Conservation (phyloP, 83 land plant genomes). For the Thuja plicata region DNA sequence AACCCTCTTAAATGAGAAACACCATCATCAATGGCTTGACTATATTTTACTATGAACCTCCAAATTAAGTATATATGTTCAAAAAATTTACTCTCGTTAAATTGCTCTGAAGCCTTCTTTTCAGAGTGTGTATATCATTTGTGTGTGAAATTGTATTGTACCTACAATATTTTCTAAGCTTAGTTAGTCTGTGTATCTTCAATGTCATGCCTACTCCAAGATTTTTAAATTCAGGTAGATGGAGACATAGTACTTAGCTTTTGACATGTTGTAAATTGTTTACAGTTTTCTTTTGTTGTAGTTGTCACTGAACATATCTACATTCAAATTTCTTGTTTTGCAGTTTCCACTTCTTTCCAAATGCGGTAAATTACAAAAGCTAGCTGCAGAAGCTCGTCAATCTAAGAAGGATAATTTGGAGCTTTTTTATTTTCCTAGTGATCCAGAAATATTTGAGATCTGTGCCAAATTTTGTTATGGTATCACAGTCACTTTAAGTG, state of each 20-base stretch:
- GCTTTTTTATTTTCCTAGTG: constrained; percentile 74
- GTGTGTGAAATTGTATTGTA: not conserved
- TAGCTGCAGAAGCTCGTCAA: constrained; percentile 46
- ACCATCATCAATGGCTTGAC: not conserved
- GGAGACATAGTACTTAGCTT: not conserved
- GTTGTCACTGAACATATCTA: not conserved
- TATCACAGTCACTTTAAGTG: constrained; percentile 64
- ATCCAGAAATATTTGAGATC: constrained; percentile 64
- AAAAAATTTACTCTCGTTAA: not conserved
- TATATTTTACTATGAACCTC: not conserved
- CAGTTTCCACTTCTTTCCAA: constrained; percentile 90
- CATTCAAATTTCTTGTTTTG: constrained; percentile 7
- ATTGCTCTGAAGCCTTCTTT: not conserved
- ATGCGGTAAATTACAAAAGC: constrained; percentile 44
- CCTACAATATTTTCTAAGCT: not conserved
- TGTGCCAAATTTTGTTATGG: constrained; percentile 94
- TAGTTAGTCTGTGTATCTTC: not conserved
- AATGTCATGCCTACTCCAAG: not conserved
- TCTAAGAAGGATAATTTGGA: constrained; percentile 28
- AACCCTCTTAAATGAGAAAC: not conserved
- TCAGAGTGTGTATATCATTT: not conserved
- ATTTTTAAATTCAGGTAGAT: not conserved
- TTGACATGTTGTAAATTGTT: not conserved
- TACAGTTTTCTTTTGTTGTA: not conserved
- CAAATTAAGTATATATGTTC: not conserved